Conservation (phyloP, 2,329 filamentous ascomycete species). For the Colletotrichum caudatum region DNA sequence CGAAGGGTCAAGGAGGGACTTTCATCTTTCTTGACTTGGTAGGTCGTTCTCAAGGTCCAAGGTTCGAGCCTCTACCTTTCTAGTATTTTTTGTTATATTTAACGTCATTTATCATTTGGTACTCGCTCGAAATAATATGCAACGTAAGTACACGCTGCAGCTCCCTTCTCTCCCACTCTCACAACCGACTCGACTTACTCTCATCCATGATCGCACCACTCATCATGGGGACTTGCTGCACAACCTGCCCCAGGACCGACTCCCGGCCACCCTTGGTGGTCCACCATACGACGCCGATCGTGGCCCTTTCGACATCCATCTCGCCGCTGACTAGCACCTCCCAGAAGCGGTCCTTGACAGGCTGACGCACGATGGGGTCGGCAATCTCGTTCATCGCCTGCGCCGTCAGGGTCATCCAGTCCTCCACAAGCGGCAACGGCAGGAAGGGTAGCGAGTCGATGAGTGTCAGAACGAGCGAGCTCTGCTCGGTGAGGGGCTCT, state of each 20-base stretch:
- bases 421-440: constrained; percentile 75
- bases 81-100: not conserved
- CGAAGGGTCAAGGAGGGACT: not conserved
- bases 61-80: not conserved
- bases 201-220: constrained; percentile 62
- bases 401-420: constrained; percentile 83
- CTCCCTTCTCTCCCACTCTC: constrained; percentile 32
- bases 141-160: not conserved
- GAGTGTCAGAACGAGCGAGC: constrained; percentile 79
- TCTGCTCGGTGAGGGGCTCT: constrained; percentile 77
- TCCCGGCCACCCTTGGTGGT: constrained; percentile 69
- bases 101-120: not conserved
- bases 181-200: constrained; percentile 53
- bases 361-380: constrained; percentile 71
- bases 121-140: not conserved
- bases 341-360: constrained; percentile 80
- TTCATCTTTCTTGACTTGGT: not conserved
- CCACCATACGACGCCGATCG: constrained; percentile 89
- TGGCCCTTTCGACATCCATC: constrained; percentile 87
- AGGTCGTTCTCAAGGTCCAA: not conserved
- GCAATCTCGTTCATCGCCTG: constrained; percentile 73
- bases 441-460: constrained; percentile 84
- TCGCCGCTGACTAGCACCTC: constrained; percentile 83
- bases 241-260: constrained; percentile 54
- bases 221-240: constrained; percentile 58